phyloP scores from a whole-genome alignment of 495 filamentous ascomycete species.

The Penicilliopsis zonata region DNA sequence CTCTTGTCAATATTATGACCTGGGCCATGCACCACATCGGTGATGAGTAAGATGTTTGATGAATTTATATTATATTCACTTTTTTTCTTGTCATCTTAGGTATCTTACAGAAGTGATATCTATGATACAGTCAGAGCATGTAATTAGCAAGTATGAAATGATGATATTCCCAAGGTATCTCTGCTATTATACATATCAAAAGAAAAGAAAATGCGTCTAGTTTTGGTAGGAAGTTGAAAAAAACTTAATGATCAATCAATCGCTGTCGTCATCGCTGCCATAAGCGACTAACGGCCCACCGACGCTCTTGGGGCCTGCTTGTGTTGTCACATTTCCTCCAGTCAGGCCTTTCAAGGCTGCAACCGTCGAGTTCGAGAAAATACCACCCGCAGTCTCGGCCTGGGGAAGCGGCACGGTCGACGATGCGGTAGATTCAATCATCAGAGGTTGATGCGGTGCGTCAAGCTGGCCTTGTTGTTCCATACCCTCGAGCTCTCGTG shows the following conservation, averaged over 20 bases:
- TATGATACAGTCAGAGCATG: conserved; percentile 2
- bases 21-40: conserved; percentile 26
- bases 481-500: conserved; percentile 33
- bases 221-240: no score
- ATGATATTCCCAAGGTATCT: conserved; percentile 22
- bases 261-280: conserved; percentile 79
- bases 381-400: conserved; percentile 40
- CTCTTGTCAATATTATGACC: conserved; percentile 63
- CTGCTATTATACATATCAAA: conserved; percentile 25
- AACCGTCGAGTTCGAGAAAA: conserved; percentile 71
- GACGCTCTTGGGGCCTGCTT: conserved; percentile 17
- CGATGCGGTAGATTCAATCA: conserved; percentile 30
- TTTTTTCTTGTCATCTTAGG: neutral
- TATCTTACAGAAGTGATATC: conserved; percentile 3
- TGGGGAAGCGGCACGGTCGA: conserved; percentile 7
- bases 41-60: no score
- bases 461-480: conserved; percentile 28
- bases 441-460: conserved; percentile 26
- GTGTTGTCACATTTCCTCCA: conserved; percentile 25
- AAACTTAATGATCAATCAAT: conserved; percentile 16
- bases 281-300: conserved; percentile 74
- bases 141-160: conserved; percentile 4
- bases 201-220: conserved; percentile 7
- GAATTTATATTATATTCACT: no score
- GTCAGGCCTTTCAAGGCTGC: conserved; percentile 50